These are phyloP conservation scores for Naganishia albida DNA, from an alignment of 1,284 basidiomycete species.

Conservation along the genomic window DNA sequence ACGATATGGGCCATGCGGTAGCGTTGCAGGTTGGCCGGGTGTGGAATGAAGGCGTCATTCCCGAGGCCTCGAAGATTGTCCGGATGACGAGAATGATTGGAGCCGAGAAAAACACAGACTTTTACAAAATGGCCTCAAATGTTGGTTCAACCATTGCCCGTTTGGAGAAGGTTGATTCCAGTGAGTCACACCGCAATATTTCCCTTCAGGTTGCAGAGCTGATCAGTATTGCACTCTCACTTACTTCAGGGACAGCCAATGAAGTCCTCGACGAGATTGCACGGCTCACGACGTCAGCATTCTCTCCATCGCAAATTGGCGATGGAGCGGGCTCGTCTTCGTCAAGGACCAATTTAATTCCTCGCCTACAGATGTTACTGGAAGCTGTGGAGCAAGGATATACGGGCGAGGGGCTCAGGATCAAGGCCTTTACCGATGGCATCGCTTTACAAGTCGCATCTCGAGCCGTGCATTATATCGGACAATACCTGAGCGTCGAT, in stretches of 20 bases:
- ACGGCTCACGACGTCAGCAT: neutral
- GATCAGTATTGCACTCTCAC: neutral
- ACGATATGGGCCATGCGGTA: constrained; percentile 35
- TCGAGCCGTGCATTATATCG: constrained; percentile 1
- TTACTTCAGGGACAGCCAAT: neutral
- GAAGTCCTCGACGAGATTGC: neutral
- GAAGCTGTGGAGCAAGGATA: constrained; percentile 25
- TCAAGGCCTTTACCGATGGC: constrained; percentile 8
- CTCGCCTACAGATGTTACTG: constrained; percentile 8
- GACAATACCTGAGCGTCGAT: neutral
- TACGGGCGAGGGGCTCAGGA: neutral
- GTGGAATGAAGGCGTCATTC: constrained; percentile 49
- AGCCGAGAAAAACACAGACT: constrained; percentile 29
- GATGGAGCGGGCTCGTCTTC: neutral
- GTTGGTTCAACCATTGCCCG: constrained; percentile 20
- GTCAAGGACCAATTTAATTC: neutral
- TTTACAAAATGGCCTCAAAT: constrained; percentile 19
- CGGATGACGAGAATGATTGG: constrained; percentile 28
- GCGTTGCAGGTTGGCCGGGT: constrained; percentile 35
- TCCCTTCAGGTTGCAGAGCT: neutral
- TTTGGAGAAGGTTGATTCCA: constrained; percentile 18
- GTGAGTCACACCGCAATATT: constrained; percentile 3
- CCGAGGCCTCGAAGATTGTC: constrained; percentile 22
- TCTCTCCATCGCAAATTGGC: neutral
- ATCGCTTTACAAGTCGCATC: neutral